Evolutionary conservation across 2,329 filamentous ascomycete species (phyloP).

Genomic region (Pseudogymnoascus sp.): DNA sequence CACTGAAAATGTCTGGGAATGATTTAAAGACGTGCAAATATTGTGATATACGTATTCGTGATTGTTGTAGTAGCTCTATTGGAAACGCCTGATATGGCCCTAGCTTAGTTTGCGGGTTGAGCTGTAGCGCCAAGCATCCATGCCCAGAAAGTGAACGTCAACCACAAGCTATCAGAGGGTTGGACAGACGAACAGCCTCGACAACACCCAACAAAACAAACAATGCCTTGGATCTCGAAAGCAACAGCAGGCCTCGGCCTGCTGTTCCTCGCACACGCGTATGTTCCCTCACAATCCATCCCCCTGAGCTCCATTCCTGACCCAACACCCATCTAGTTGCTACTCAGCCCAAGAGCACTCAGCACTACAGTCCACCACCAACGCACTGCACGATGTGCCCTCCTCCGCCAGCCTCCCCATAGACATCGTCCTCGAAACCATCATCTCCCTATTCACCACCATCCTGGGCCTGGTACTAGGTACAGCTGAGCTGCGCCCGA

Average conservation of each 20-base stretch:
- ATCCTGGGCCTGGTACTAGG: slow-evolving; percentile 73
- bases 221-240: slow-evolving; percentile 65
- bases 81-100: neutral
- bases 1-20: slow-evolving; percentile 11
- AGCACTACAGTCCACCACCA: slow-evolving; percentile 53
- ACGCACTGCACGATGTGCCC: slow-evolving; percentile 34
- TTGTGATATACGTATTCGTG: neutral
- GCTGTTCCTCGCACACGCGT: slow-evolving; percentile 80
- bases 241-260: slow-evolving; percentile 65
- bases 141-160: slow-evolving; percentile 9
- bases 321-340: slow-evolving; percentile 48
- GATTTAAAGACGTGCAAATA: slow-evolving; percentile 10
- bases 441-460: slow-evolving; percentile 72
- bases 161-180: slow-evolving; percentile 1
- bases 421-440: slow-evolving; percentile 81
- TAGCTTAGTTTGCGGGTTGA: neutral
- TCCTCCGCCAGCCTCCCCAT: slow-evolving; percentile 50
- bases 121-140: slow-evolving; percentile 1
- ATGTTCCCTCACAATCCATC: slow-evolving; percentile 32
- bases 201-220: slow-evolving; percentile 11
- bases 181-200: neutral
- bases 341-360: slow-evolving; percentile 96
- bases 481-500: slow-evolving; percentile 71
- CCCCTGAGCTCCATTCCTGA: slow-evolving; percentile 11
- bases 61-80: neutral